phyloP scores from a whole-genome alignment of 2,329 filamentous ascomycete genomes.

The Dactylonectria macrodidyma region DNA sequence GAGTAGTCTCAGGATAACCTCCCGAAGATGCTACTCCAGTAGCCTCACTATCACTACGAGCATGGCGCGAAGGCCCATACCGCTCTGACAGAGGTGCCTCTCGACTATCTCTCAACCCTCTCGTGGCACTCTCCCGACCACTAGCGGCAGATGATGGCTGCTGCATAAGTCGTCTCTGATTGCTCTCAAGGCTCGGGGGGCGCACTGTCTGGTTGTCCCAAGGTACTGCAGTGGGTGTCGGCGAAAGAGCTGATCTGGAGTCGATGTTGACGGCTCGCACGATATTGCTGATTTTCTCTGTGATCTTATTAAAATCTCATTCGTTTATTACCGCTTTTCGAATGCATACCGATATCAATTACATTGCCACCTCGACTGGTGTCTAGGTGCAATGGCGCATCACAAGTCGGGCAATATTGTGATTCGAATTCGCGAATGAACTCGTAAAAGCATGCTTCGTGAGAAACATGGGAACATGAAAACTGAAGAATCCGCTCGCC shows the following conservation, averaged over 20 bases:
- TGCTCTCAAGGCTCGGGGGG: conserved; percentile 65
- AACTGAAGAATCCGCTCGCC: conserved; percentile 97
- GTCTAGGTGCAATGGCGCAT: conserved; percentile 91
- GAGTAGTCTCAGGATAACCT: conserved; percentile 84
- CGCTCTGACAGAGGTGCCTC: conserved; percentile 63
- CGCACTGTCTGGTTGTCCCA: conserved; percentile 78
- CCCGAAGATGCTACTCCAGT: conserved; percentile 82
- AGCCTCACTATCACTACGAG: conserved; percentile 83
- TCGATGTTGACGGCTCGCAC: conserved; percentile 85
- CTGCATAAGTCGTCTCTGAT: conserved; percentile 52
- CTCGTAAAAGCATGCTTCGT: conserved; percentile 99
- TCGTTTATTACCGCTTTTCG: conserved; percentile 37
- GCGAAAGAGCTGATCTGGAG: conserved; percentile 65
- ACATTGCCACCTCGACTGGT: conserved; percentile 94
- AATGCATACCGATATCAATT: conserved; percentile 82
- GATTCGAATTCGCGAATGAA: conserved; percentile 96
- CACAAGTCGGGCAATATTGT: conserved; percentile 94
- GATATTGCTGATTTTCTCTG: conserved; percentile 96
- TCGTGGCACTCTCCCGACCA: conserved; percentile 42
- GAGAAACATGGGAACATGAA: conserved; percentile 95
- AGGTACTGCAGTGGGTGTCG: conserved; percentile 71
- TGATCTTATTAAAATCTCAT: conserved; percentile 42
- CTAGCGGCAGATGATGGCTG: conserved; percentile 41
- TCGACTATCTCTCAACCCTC: conserved; percentile 64
- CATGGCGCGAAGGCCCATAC: conserved; percentile 69